phyloP scores from a whole-genome alignment of 768 basidiomycete species.

The Fomitopsis serialis region DNA sequence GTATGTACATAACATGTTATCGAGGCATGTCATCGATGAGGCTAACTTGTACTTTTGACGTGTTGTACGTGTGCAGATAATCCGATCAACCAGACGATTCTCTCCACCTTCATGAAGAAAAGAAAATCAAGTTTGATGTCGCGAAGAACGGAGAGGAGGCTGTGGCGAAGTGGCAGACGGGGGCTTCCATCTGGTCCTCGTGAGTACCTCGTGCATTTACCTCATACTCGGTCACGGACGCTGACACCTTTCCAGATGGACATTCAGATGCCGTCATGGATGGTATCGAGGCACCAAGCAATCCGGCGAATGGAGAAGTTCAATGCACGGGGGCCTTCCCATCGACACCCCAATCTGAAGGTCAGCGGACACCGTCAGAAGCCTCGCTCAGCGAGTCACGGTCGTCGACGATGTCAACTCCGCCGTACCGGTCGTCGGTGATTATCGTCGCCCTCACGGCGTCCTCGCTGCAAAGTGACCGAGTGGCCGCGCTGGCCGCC shows the following conservation, averaged over 20 bases:
- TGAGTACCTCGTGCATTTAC: conserved; percentile 33
- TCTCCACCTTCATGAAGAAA: conserved; percentile 97
- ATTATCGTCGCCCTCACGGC: conserved; percentile 99
- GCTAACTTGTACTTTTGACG: neutral
- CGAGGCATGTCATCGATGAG: neutral
- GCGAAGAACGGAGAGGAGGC: conserved; percentile 96
- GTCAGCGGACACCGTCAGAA: conserved; percentile 49
- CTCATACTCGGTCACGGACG: neutral
- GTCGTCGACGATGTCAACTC: conserved; percentile 33
- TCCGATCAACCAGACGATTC: conserved; percentile 95
- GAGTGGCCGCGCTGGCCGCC: conserved; percentile 94
- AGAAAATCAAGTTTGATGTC: conserved; percentile 90
- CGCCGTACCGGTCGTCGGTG: conserved; percentile 84
- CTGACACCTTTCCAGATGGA: conserved; percentile 70
- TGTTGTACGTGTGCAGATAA: conserved; percentile 65
- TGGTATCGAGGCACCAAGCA: conserved; percentile 94
- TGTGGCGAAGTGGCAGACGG: conserved; percentile 94
- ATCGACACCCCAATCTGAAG: conserved; percentile 60
- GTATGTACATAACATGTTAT: conserved; percentile 38
- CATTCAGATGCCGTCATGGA: conserved; percentile 99
- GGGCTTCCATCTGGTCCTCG: conserved; percentile 91
- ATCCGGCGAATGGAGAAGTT: conserved; percentile 81
- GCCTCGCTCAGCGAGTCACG: conserved; percentile 41
- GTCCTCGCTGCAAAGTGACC: conserved; percentile 90
- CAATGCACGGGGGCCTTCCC: conserved; percentile 61